phyloP scores from a whole-genome alignment of 2,329 filamentous ascomycete genomes.

The Camillea tinctor region DNA sequence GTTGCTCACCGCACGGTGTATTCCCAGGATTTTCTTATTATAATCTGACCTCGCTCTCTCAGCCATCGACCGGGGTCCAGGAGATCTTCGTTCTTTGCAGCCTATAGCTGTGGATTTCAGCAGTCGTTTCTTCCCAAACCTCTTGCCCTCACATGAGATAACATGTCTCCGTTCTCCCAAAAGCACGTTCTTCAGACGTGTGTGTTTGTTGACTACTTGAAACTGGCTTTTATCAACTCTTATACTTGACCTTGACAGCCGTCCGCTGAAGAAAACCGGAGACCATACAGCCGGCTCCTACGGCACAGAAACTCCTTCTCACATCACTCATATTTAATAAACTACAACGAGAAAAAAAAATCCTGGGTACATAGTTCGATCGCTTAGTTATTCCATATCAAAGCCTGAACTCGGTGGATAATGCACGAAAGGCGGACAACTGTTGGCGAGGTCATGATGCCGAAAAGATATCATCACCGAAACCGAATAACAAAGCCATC shows the following conservation, averaged over 20 bases:
- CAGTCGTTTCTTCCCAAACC: conserved; percentile 21
- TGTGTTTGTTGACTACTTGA: conserved; percentile 18
- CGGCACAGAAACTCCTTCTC: conserved; percentile 10
- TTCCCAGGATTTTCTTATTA: conserved; percentile 19
- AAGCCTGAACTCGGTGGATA: conserved; percentile 9
- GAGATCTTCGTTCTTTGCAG: conserved; percentile 24
- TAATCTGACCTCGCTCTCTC: conserved; percentile 19
- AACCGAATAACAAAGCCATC: conserved; percentile 16
- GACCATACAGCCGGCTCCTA: conserved; percentile 12
- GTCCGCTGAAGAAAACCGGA: conserved; percentile 3
- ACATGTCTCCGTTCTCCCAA: conserved; percentile 20
- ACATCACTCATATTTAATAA: conserved; percentile 12
- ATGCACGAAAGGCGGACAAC: conserved; percentile 24
- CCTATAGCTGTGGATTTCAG: conserved; percentile 21
- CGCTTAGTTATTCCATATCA: not conserved
- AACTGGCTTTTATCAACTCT: conserved; percentile 4
- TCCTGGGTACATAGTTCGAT: conserved; percentile 12
- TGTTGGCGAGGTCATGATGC: conserved; percentile 17
- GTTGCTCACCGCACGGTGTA: conserved; percentile 14
- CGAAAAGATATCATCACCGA: conserved; percentile 23
- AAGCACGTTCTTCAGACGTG: conserved; percentile 18
- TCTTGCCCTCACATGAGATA: conserved; percentile 19
- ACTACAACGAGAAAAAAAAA: conserved; percentile 13
- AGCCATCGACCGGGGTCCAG: conserved; percentile 16
- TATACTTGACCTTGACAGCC: conserved; percentile 1